Percentiles rank a stretch among this genome's conserved stretches.
These are phyloP conservation scores for Stachybotrys elegans DNA, from an alignment of 2,329 filamentous ascomycete genomes.

Conservation along the genomic window DNA sequence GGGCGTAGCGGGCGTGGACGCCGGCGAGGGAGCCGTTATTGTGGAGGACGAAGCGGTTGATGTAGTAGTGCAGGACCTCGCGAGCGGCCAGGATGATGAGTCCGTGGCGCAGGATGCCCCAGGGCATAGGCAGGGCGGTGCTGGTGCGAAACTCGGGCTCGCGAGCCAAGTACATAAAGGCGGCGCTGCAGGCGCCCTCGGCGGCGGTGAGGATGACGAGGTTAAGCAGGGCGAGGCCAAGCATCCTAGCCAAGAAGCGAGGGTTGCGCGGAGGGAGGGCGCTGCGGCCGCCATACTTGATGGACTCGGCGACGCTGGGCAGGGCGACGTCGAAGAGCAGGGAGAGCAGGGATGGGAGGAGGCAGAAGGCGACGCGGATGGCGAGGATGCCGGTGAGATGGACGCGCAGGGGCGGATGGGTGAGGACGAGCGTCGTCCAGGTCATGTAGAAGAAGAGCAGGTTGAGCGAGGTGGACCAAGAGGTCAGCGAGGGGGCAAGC, in stretches of 20 bases:
- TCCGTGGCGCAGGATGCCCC: conserved; percentile 47
- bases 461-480: conserved; percentile 76
- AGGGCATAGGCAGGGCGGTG: conserved; percentile 46
- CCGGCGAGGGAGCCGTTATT: conserved; percentile 28
- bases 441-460: conserved; percentile 86
- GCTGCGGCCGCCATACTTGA: conserved; percentile 61
- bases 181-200: conserved; percentile 37
- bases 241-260: conserved; percentile 24
- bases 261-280: conserved; percentile 43
- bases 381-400: conserved; percentile 68
- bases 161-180: conserved; percentile 25
- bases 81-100: conserved; percentile 36
- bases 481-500: conserved; percentile 54
- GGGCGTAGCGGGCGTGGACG: conserved; percentile 41
- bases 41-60: conserved; percentile 72
- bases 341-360: conserved; percentile 68
- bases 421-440: conserved; percentile 78
- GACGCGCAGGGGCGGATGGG: conserved; percentile 68
- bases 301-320: conserved; percentile 60
- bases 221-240: conserved; percentile 41
- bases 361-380: conserved; percentile 64
- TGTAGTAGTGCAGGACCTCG: conserved; percentile 63
- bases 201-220: conserved; percentile 35
- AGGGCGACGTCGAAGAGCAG: conserved; percentile 66
- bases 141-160: conserved; percentile 41